Conservation (phyloP, 208 protist species). For the Acanthamoeba healyi region DNA sequence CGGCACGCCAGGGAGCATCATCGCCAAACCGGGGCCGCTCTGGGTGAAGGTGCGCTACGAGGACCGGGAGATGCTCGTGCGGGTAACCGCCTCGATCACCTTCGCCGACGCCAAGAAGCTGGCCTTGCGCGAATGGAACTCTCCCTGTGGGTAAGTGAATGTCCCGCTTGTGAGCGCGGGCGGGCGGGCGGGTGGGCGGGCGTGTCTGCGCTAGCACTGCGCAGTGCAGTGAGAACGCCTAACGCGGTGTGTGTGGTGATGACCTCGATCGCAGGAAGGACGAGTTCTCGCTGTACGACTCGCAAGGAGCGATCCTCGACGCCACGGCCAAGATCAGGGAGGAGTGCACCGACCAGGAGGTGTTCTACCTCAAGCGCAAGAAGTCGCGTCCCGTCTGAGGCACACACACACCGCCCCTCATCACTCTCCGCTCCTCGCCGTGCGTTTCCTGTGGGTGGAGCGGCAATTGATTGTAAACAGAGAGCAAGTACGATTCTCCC, state of each 20-base stretch:
- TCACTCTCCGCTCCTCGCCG: neutral
- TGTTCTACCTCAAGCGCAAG: neutral
- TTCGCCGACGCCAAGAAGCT: neutral
- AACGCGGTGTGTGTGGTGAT: no score
- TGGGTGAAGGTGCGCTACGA: neutral
- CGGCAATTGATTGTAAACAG: no score
- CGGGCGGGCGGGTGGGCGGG: no score
- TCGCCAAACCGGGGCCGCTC: neutral
- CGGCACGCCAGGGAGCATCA: no score
- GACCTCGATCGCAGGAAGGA: neutral
- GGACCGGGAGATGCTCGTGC: neutral
- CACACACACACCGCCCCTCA: no score
- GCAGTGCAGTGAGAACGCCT: no score
- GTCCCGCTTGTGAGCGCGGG: neutral
- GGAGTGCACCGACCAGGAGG: neutral
- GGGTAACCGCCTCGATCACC: neutral
- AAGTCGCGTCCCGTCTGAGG: neutral
- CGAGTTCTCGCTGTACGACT: conserved; percentile 10
- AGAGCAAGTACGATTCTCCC: no score
- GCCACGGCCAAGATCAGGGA: neutral
- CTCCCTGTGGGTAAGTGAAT: neutral
- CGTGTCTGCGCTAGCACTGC: no score
- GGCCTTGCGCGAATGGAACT: neutral
- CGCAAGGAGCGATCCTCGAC: neutral
- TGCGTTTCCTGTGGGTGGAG: neutral